Conservation (phyloP, 257 asterid genomes). For the Nicotiana tabacum region DNA sequence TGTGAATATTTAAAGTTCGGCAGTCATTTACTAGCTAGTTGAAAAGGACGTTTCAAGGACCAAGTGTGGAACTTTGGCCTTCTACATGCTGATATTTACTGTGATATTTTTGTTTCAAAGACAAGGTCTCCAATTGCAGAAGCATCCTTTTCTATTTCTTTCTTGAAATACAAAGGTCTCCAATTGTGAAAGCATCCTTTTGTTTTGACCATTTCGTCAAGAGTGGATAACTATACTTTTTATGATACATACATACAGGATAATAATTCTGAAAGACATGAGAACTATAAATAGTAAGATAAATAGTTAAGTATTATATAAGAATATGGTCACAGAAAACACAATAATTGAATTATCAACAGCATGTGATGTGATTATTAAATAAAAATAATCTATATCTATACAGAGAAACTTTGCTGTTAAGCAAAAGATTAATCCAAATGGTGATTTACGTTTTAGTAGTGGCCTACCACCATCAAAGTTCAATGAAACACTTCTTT, state of each 20-base stretch:
- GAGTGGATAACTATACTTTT: neutral
- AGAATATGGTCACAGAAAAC: neutral
- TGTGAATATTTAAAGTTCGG: too few relatives aligned
- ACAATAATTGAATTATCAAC: neutral
- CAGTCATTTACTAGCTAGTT: too few relatives aligned
- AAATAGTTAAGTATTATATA: neutral
- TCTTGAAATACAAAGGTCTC: neutral
- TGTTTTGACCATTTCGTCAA: neutral
- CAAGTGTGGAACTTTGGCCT: neutral
- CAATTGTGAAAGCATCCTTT: neutral
- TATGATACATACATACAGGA: neutral
- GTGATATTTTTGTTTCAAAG: neutral
- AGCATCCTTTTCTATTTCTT: neutral
- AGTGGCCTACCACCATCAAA: neutral
- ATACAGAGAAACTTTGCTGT: constrained; percentile 4
- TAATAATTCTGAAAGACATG: neutral
- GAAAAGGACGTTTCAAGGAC: neutral
- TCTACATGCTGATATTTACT: neutral
- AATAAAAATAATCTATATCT: neutral
- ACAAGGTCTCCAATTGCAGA: neutral
- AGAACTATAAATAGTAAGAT: neutral
- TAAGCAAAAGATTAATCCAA: neutral
- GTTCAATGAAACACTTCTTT: neutral
- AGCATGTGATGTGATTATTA: neutral
- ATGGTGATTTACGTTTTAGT: neutral